Conservation (phyloP, 2,329 filamentous ascomycete species). For the Thelonectria blattea region DNA sequence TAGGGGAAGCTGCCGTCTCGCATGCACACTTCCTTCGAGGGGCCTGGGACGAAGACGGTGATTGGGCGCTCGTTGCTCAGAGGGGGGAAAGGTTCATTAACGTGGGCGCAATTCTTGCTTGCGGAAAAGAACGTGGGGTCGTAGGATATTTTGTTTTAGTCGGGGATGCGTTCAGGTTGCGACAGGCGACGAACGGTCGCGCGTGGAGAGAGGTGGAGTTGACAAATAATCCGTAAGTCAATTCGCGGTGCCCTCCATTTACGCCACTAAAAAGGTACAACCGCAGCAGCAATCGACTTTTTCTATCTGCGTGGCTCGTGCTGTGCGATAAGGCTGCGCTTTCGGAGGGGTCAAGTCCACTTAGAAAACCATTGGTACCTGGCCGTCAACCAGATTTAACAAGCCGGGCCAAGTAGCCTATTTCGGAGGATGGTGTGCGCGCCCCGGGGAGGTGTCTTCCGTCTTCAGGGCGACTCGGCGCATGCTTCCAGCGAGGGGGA, state of each 20-base stretch:
- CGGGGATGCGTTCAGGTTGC: conserved; percentile 19
- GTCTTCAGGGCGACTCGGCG: conserved; percentile 1
- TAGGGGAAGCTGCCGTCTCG: conserved; percentile 13
- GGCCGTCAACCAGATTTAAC: not conserved
- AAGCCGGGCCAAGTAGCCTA: not conserved
- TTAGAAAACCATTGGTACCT: conserved; percentile 1
- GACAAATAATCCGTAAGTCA: conserved; percentile 30
- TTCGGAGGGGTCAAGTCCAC: conserved; percentile 9
- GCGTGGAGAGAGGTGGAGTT: conserved; percentile 22
- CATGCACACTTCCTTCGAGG: conserved; percentile 1
- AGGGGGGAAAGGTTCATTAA: not conserved
- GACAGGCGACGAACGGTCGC: not conserved
- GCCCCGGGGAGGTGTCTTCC: no score
- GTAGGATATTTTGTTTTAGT: conserved; percentile 9
- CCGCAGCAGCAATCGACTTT: not conserved
- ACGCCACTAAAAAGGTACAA: not conserved
- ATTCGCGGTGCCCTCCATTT: not conserved
- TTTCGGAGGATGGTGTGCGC: no score
- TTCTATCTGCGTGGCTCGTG: not conserved
- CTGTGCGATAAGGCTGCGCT: conserved; percentile 14
- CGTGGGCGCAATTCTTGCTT: not conserved
- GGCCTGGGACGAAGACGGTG: not conserved
- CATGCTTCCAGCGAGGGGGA: not conserved
- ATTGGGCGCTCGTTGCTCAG: not conserved
- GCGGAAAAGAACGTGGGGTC: conserved; percentile 18